phyloP scores from a whole-genome alignment of 2,329 filamentous ascomycete genomes.

The Aspergillus eucalypticola region DNA sequence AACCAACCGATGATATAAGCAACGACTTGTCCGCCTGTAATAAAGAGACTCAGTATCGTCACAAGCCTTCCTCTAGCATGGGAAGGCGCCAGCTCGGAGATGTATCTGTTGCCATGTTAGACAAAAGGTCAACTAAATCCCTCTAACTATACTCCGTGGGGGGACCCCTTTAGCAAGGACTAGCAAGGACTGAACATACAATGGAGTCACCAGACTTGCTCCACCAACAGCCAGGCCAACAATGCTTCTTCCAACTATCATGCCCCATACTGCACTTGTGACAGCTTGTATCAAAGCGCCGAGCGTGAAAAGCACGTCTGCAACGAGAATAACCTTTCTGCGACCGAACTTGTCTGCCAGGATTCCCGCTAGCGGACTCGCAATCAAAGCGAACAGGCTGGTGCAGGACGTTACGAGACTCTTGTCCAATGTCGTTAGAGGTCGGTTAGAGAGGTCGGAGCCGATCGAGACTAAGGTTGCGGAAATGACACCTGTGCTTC shows the following conservation, averaged over 20 bases:
- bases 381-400: slow-evolving; percentile 58
- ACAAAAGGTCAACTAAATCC: neutral
- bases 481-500: slow-evolving; percentile 61
- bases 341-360: slow-evolving; percentile 53
- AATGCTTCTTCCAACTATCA: slow-evolving; percentile 49
- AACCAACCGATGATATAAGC: slow-evolving; percentile 83
- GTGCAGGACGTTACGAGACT: slow-evolving; percentile 60
- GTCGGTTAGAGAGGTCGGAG: slow-evolving; percentile 53
- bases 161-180: neutral
- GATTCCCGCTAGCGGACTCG: slow-evolving; percentile 56
- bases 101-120: slow-evolving; percentile 57
- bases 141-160: neutral
- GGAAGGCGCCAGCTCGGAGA: slow-evolving; percentile 80
- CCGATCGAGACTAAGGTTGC: slow-evolving; percentile 60
- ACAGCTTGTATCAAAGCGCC: slow-evolving; percentile 48
- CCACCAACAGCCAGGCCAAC: slow-evolving; percentile 51
- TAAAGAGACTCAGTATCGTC: slow-evolving; percentile 77
- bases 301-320: slow-evolving; percentile 48
- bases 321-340: slow-evolving; percentile 49
- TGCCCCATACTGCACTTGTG: slow-evolving; percentile 44
- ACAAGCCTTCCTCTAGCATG: slow-evolving; percentile 75
- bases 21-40: slow-evolving; percentile 84
- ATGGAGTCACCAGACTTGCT: slow-evolving; percentile 74
- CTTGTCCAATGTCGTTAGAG: slow-evolving; percentile 58
- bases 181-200: slow-evolving; percentile 47